Percentiles rank a stretch among this genome's conserved stretches.
These are phyloP conservation scores for Astragalus membranaceus DNA, from an alignment of 306 rosid species.

Conservation along the genomic window DNA sequence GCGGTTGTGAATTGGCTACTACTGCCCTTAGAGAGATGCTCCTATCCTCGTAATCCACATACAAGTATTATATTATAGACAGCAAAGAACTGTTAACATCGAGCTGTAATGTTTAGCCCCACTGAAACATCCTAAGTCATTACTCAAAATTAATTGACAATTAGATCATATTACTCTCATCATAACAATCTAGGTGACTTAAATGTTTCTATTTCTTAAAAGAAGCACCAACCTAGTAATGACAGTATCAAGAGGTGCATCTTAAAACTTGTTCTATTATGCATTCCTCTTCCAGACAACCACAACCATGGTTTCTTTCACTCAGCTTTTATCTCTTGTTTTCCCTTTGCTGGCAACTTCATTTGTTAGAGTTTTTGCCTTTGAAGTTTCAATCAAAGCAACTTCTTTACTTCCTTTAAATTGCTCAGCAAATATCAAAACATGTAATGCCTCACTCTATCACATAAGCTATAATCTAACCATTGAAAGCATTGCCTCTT, in stretches of 20 bases:
- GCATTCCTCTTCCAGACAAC: background rate
- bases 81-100: conserved; percentile 9
- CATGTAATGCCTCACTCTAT: conserved; percentile 45
- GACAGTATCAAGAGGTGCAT: conserved; percentile 14
- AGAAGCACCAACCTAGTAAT: conserved; percentile 14
- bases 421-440: conserved; percentile 25
- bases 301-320: conserved; percentile 44
- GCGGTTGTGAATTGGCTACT: background rate
- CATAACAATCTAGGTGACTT: conserved; percentile 5
- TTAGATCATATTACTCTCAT: background rate
- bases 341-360: conserved; percentile 24
- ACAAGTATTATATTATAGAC: background rate
- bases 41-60: background rate
- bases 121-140: background rate
- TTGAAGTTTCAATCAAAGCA: background rate
- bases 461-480: conserved; percentile 19
- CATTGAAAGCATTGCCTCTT: conserved; percentile 25
- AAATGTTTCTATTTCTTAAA: conserved; percentile 6
- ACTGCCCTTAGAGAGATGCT: background rate
- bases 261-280: conserved; percentile 4
- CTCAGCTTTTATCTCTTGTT: conserved; percentile 23
- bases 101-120: background rate
- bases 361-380: background rate
- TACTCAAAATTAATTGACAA: background rate
- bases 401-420: conserved; percentile 29